Conservation (phyloP, 306 rosid species). For the Prunus fruticosa region DNA sequence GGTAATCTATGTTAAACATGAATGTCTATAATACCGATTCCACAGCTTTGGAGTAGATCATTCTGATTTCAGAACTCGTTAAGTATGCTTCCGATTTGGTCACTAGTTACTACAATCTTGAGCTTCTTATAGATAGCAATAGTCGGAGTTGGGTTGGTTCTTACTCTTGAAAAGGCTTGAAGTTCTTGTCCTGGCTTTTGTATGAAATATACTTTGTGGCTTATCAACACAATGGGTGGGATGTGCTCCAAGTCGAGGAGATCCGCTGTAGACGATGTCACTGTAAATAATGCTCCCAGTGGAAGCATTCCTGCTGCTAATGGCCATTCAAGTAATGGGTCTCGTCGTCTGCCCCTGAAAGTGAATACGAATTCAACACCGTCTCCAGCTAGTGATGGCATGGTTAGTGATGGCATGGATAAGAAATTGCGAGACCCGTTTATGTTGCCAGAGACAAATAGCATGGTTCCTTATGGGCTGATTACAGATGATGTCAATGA, state of each 20-base stretch:
- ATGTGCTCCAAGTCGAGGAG: conserved; percentile 84
- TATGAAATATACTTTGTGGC: conserved; percentile 32
- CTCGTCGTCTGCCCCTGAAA: conserved; percentile 43
- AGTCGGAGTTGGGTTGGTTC: not conserved
- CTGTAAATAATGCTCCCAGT: conserved; percentile 46
- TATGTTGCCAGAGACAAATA: conserved; percentile 49
- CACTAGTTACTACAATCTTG: conserved; percentile 18
- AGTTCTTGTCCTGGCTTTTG: conserved; percentile 30
- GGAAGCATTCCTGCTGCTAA: conserved; percentile 54
- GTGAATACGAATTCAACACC: conserved; percentile 37
- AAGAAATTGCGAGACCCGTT: conserved; percentile 59
- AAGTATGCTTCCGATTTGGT: conserved; percentile 17
- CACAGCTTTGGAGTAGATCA: conserved; percentile 28
- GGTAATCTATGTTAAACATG: conserved; percentile 19
- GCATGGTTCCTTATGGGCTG: conserved; percentile 45
- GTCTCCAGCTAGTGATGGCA: conserved; percentile 42
- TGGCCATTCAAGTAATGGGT: conserved; percentile 56
- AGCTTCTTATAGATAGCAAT: conserved; percentile 1
- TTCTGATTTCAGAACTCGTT: conserved; percentile 8
- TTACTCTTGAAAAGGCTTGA: conserved; percentile 2
- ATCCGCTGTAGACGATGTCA: conserved; percentile 50
- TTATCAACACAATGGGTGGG: conserved; percentile 67
- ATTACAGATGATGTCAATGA: conserved; percentile 63
- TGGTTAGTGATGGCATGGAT: conserved; percentile 44
- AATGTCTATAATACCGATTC: conserved; percentile 24